These are phyloP conservation scores for Pyrus bretschneideri DNA, from an alignment of 306 rosid species.

Conservation along the genomic window DNA sequence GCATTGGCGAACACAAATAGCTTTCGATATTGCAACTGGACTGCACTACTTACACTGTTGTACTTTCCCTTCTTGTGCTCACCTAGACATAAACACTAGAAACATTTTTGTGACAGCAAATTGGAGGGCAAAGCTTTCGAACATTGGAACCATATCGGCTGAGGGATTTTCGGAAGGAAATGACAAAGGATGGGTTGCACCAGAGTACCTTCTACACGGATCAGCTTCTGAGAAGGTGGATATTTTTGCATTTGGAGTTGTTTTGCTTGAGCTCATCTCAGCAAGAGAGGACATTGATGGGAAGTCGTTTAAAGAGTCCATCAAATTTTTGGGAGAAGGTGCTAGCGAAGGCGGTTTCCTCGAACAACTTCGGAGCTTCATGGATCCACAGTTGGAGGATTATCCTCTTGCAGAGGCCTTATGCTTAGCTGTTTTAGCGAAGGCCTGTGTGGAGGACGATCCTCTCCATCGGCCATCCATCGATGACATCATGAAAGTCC, in stretches of 20 bases:
- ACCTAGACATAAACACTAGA: slow-evolving; percentile 36
- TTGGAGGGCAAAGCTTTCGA: slow-evolving; percentile 52
- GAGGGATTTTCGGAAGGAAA: slow-evolving; percentile 6
- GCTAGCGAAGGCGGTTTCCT: slow-evolving; percentile 47
- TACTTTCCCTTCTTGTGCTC: slow-evolving; percentile 55
- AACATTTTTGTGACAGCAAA: slow-evolving; percentile 46
- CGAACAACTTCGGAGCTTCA: slow-evolving; percentile 51
- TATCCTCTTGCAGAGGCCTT: slow-evolving; percentile 53
- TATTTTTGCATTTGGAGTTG: slow-evolving; percentile 61
- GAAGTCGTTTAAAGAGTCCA: slow-evolving; percentile 35
- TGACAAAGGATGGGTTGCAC: slow-evolving; percentile 31
- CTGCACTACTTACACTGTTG: slow-evolving; percentile 61
- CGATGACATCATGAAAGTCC: slow-evolving; percentile 64
- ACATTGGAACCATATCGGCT: slow-evolving; percentile 29
- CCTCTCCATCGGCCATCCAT: slow-evolving; percentile 52
- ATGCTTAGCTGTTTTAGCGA: slow-evolving; percentile 50
- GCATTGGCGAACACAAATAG: slow-evolving; percentile 45
- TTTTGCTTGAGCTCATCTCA: slow-evolving; percentile 59
- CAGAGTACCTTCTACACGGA: slow-evolving; percentile 18
- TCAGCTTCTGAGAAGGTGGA: slow-evolving; percentile 42
- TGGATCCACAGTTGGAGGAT: slow-evolving; percentile 51
- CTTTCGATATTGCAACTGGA: slow-evolving; percentile 63
- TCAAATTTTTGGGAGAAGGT: slow-evolving; percentile 46
- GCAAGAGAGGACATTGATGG: slow-evolving; percentile 46
- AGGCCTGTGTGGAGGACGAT: slow-evolving; percentile 64